These are phyloP conservation scores for Gynochthodes officinalis DNA, from an alignment of 257 asterid genomes.

Conservation along the genomic window DNA sequence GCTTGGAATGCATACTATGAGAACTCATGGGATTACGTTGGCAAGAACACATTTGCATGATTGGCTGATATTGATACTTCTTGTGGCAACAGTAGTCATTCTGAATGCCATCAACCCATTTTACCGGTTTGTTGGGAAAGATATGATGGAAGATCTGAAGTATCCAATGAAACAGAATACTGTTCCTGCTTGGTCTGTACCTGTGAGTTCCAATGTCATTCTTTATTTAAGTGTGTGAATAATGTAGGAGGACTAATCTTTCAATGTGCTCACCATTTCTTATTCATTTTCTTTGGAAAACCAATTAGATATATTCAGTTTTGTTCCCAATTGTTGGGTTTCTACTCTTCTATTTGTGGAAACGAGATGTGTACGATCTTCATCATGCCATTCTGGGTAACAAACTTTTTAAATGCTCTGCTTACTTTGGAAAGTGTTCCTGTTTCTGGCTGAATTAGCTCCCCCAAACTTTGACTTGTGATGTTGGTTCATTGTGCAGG, in stretches of 20 bases:
- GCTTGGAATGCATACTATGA: constrained; percentile 56
- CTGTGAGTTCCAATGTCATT: constrained; percentile 44
- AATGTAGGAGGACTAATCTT: background rate
- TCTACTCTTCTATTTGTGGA: constrained; percentile 59
- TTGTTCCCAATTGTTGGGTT: constrained; percentile 57
- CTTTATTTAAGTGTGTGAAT: background rate
- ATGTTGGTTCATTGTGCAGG: constrained; percentile 38
- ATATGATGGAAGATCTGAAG: constrained; percentile 82
- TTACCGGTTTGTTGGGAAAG: constrained; percentile 79
- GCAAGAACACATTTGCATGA: constrained; percentile 72
- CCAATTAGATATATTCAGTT: constrained; percentile 50
- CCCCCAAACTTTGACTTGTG: background rate
- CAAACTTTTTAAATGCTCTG: background rate
- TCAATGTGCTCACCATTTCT: background rate
- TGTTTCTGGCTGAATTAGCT: background rate
- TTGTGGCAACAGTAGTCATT: constrained; percentile 30
- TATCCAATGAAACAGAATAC: constrained; percentile 62
- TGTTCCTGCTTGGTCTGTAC: constrained; percentile 69
- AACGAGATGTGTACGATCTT: constrained; percentile 77
- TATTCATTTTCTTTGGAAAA: background rate
- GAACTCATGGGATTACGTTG: constrained; percentile 68
- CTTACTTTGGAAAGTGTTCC: background rate
- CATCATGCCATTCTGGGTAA: constrained; percentile 81
- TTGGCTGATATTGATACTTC: constrained; percentile 73
- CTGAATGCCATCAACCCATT: constrained; percentile 65